Base-by-base conservation (phyloP, 2,329 filamentous ascomycete genomes). In the Fusarium zealandicum region DNA sequence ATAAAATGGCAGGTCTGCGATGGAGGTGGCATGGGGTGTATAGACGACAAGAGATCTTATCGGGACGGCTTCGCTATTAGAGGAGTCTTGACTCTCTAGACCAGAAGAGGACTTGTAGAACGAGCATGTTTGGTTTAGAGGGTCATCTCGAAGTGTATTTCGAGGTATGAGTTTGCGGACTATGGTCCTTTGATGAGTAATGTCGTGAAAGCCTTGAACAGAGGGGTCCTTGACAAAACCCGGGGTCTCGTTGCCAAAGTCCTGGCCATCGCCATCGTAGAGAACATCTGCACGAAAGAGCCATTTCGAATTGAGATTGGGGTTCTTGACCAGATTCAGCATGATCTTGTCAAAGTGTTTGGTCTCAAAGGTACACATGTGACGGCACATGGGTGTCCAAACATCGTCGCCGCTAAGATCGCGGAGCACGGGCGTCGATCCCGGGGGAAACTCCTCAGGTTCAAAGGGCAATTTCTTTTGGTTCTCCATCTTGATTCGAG, bases 121-220 rank as follows among this genome's bases (percentile, higher is more conserved):
- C 49, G 90, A 82, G 71, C 92, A 96, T 2, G 92, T 96, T 73
- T 98, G 93, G 51, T 92, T 82, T 59, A 97, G 73, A 2, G 88
- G 80, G 16, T 79, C 77, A 72, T 98, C 93, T 20, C 93, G 77
- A 48, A 87, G 81, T 3, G 87, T 84, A 72, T 96, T 96, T 43
- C 93, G 82, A 3, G 93, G 93, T 39, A 97, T 87, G 65, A 97
- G 77, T 56, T 82, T 88, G 54, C 93, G 83, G 7, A 96, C 83
- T 16, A 96, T 79, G 1, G 85, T 85, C 61, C 88, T 86, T 18
- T 81, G 78, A 27, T 86, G 76, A 20, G 43, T 51, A 45, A 74
- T 69, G 40, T 57, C 61, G 11, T 46, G 39, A 8, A 76, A 62
- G 12, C 49, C 48, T 25, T 32, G 47, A 16, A 31, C 10, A 17